These are phyloP conservation scores for Skeletonema menzelii DNA, from an alignment of 108 stramenopile genomes.

Conservation along the genomic window DNA sequence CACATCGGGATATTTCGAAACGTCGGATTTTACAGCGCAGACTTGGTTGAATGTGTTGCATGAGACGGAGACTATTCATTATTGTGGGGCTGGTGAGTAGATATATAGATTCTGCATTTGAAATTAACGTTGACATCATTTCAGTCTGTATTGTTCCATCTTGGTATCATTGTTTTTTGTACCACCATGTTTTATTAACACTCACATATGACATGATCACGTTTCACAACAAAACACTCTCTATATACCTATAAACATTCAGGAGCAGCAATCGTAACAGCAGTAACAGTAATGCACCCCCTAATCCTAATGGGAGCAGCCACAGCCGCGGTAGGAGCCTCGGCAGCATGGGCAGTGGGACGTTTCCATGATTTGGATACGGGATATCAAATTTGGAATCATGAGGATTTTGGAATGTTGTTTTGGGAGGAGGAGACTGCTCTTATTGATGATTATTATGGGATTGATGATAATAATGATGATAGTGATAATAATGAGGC, in stretches of 20 bases:
- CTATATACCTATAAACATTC: too few relatives aligned
- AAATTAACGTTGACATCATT: background rate
- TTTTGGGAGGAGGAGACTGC: conserved; percentile 30
- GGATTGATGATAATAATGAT: background rate
- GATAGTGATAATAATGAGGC: background rate
- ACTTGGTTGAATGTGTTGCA: conserved; percentile 9
- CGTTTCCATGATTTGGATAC: conserved; percentile 25
- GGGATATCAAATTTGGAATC: conserved; percentile 31
- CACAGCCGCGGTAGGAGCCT: conserved; percentile 23
- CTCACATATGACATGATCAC: background rate
- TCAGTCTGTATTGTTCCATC: background rate
- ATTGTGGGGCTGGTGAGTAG: conserved; percentile 9
- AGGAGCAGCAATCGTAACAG: conserved; percentile 1
- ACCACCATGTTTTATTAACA: background rate
- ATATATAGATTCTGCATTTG: too few relatives aligned
- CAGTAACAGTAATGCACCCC: background rate
- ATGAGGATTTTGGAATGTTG: conserved; percentile 33
- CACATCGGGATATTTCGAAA: background rate
- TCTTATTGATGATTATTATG: background rate
- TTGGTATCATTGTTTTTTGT: too few relatives aligned
- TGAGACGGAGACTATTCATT: background rate
- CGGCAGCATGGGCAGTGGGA: conserved; percentile 46
- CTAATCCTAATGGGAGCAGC: background rate
- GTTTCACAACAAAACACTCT: too few relatives aligned
- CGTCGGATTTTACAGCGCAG: conserved; percentile 1